Percentiles rank a stretch among this genome's conserved stretches.
These are phyloP conservation scores for Suillus subalutaceus DNA, from an alignment of 768 basidiomycete genomes.

Conservation along the genomic window DNA sequence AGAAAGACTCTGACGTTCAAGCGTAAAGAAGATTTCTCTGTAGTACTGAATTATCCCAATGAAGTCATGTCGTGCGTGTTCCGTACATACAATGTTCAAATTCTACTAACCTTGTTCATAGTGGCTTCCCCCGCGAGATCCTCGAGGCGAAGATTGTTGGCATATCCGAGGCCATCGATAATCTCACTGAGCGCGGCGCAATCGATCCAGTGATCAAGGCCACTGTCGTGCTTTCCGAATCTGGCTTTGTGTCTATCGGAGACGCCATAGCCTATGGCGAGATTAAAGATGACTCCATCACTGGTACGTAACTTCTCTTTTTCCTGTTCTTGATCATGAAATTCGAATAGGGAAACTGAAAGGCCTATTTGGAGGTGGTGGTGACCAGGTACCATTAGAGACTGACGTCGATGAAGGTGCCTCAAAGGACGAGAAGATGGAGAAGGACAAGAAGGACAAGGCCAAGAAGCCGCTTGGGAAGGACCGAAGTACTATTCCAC, in stretches of 20 bases:
- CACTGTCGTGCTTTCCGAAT: constrained; percentile 80
- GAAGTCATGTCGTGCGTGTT: constrained; percentile 59
- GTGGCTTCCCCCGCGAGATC: constrained; percentile 74
- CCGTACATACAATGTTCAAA: neutral
- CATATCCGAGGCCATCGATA: constrained; percentile 74
- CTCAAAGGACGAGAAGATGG: constrained; percentile 39
- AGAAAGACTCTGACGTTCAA: constrained; percentile 89
- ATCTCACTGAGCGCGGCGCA: constrained; percentile 82
- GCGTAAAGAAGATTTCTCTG: constrained; percentile 78
- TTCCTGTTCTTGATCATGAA: constrained; percentile 16
- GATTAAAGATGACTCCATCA: constrained; percentile 77
- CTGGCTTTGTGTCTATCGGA: constrained; percentile 80
- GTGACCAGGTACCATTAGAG: constrained; percentile 30
- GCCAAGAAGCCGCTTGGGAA: constrained; percentile 37
- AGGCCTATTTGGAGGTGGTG: constrained; percentile 75
- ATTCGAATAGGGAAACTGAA: constrained; percentile 73
- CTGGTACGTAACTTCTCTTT: constrained; percentile 48
- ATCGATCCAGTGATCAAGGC: constrained; percentile 86
- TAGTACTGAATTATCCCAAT: constrained; percentile 79
- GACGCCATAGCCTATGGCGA: constrained; percentile 82
- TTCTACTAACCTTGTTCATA: constrained; percentile 26
- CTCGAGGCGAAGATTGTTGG: constrained; percentile 73
- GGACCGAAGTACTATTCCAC: constrained; percentile 61
- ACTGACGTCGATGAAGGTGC: constrained; percentile 36
- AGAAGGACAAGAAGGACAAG: constrained; percentile 38